Evolutionary conservation across 1,284 basidiomycete species (phyloP).

Genomic region (Rhodofomes roseus): DNA sequence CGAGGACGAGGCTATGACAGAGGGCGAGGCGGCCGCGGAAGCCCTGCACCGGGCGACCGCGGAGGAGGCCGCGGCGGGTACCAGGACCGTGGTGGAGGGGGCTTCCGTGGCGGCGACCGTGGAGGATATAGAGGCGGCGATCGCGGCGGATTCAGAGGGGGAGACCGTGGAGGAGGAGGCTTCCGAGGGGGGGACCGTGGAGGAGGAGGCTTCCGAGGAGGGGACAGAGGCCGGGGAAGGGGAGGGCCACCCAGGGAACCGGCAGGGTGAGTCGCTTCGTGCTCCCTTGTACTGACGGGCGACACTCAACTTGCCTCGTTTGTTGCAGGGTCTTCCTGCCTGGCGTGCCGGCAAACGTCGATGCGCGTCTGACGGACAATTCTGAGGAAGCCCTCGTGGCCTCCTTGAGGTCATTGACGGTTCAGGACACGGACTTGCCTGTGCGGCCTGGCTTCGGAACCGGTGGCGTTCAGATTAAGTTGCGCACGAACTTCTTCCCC

Average conservation of each 20-base stretch:
- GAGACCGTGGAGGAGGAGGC: conserved; percentile 25
- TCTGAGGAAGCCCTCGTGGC: conserved; percentile 56
- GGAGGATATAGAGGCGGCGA: conserved; percentile 25
- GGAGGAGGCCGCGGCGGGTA: conserved; percentile 5
- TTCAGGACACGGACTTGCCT: conserved; percentile 51
- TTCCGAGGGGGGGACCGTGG: conserved; percentile 26
- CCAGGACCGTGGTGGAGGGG: conserved; percentile 10
- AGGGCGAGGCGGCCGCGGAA: conserved; percentile 19
- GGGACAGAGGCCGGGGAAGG: conserved; percentile 9
- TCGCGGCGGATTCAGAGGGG: conserved; percentile 29
- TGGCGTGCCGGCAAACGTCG: conserved; percentile 46
- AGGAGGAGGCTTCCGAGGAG: conserved; percentile 6
- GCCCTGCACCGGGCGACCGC: conserved; percentile 6
- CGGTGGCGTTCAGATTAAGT: conserved; percentile 50
- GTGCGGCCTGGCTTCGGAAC: conserved; percentile 67
- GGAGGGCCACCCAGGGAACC: conserved; percentile 32
- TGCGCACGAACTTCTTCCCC: conserved; percentile 76
- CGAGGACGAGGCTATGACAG: conserved; percentile 22
- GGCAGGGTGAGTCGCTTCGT: conserved; percentile 43
- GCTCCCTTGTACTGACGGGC: neutral
- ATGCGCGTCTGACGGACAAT: conserved; percentile 53
- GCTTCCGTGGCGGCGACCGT: conserved; percentile 19
- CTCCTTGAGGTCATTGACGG: conserved; percentile 40
- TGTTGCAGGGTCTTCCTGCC: conserved; percentile 48
- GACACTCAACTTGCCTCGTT: conserved; percentile 9